Percentiles rank a stretch among this genome's conserved stretches.
These are phyloP conservation scores for Yamadazyma sp. DNA, from an alignment of 1,139 yeast species.

Conservation along the genomic window DNA sequence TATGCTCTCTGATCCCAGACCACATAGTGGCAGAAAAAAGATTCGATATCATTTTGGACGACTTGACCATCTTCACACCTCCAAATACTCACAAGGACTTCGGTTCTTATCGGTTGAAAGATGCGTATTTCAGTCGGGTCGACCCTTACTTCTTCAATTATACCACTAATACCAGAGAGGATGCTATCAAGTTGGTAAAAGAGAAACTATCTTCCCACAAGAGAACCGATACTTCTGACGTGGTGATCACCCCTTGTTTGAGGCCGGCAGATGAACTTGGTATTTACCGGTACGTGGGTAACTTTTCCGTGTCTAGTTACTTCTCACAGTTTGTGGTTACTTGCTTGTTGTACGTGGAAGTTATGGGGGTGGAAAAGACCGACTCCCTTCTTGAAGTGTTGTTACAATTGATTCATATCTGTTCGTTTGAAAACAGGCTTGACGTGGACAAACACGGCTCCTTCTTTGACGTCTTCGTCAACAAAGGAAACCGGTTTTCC, in stretches of 20 bases:
- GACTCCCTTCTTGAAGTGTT: conserved; percentile 60
- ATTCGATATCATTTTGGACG: conserved; percentile 66
- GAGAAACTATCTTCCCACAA: conserved; percentile 31
- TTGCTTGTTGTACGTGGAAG: conserved; percentile 44
- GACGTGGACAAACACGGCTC: conserved; percentile 30
- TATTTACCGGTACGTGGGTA: conserved; percentile 33
- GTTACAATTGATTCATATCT: conserved; percentile 69
- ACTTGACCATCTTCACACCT: conserved; percentile 59
- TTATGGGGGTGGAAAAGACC: conserved; percentile 37
- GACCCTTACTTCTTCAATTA: conserved; percentile 86
- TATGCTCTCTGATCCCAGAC: conserved; percentile 72
- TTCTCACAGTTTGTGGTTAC: conserved; percentile 55
- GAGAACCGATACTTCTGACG: conserved; percentile 30
- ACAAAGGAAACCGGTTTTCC: not conserved
- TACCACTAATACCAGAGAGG: conserved; percentile 77
- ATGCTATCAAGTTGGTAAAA: conserved; percentile 59
- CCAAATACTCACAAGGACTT: conserved; percentile 66
- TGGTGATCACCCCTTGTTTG: conserved; percentile 50
- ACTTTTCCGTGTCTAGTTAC: conserved; percentile 50
- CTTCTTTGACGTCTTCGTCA: conserved; percentile 34
- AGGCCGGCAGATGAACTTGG: conserved; percentile 30
- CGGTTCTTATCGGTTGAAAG: conserved; percentile 70
- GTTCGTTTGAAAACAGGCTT: conserved; percentile 33
- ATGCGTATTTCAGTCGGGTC: conserved; percentile 50
- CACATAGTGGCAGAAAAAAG: conserved; percentile 68